Conservation (phyloP, 2,329 filamentous ascomycete genomes). For the Phoma sp. region DNA sequence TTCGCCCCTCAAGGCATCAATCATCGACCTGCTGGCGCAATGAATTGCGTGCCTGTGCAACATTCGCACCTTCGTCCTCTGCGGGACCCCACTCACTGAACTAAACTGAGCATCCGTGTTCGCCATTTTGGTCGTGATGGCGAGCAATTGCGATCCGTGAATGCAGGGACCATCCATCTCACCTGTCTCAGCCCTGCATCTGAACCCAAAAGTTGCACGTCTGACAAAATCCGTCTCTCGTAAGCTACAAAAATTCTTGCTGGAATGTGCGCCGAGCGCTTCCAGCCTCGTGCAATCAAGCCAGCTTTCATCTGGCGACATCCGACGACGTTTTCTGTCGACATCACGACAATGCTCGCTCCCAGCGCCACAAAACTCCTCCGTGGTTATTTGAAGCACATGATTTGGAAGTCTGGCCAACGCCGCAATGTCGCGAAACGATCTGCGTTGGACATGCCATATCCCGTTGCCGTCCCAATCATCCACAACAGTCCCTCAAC, state of each 20-base stretch:
- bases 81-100: conserved; percentile 18
- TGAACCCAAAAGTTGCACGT: conserved; percentile 19
- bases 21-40: conserved; percentile 6
- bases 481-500: conserved; percentile 7
- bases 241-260: conserved; percentile 27
- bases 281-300: conserved; percentile 26
- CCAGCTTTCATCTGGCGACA: conserved; percentile 21
- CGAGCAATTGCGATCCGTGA: conserved; percentile 20
- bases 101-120: conserved; percentile 19
- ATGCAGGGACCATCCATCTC: conserved; percentile 34
- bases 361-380: conserved; percentile 13
- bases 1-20: conserved; percentile 3
- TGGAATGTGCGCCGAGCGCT: conserved; percentile 21
- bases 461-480: conserved; percentile 26
- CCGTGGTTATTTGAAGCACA: conserved; percentile 20
- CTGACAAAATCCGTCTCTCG: conserved; percentile 21
- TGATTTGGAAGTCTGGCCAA: conserved; percentile 21
- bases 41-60: conserved; percentile 13
- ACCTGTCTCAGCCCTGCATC: conserved; percentile 42
- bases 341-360: conserved; percentile 18
- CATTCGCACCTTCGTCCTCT: conserved; percentile 3
- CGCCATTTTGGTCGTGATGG: conserved; percentile 27
- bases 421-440: conserved; percentile 19
- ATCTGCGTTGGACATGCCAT: conserved; percentile 24
- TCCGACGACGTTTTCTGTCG: conserved; percentile 31